Evolutionary conservation across 2,329 filamentous ascomycete genomes (phyloP), one percentile per base, ranked within the genome.

Genomic region (Pseudogymnoascus sp.): DNA sequence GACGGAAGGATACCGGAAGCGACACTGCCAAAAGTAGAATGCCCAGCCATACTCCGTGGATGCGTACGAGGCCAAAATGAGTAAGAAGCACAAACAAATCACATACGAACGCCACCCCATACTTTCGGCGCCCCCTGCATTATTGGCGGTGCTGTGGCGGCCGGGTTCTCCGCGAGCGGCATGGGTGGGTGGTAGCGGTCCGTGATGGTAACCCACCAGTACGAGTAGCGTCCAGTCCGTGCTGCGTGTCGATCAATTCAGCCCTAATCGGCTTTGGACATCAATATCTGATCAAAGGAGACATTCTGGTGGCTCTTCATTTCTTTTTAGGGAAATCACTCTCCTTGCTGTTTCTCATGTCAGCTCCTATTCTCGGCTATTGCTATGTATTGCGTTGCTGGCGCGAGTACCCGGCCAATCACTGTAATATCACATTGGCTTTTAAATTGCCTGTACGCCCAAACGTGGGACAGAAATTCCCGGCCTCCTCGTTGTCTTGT

Each of bases 391-490:
- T 29, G 29, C 29, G 29, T 42, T 42, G 37, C 38, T 44, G 40
- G 40, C 46, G 46, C 7, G 9, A 17, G 9, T 53, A 31, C 46
- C 26, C 9, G 4, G 1, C 26, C 46, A 53, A 31, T 31, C 26
- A 31, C n/a, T 50, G 13, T 50, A 17, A 17, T 53, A 53, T 53
- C 46, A 53, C 5, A 53, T 53, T 53, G 19, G 46, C 26, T 53
- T 11, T 53, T 13, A 53, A 53, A 31, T 33, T 53, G 26, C 15
- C 46, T 53, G 46, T 53, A 31, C 26, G 15, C 17, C 46, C 9
- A 53, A 53, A 53, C 46, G 46, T 53, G 46, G 26, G n/a, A 53
- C 46, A 53, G n/a, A 53, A 53, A 53, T 53, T 19, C 46, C 26
- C 31, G 26, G 46, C 46, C 23, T 5, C 26, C 23, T 53, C n/a